Percentiles rank a stretch among this genome's conserved stretches.
Conservation (phyloP, 2,329 filamentous ascomycete genomes). For the Colletotrichum higginsianum region DNA sequence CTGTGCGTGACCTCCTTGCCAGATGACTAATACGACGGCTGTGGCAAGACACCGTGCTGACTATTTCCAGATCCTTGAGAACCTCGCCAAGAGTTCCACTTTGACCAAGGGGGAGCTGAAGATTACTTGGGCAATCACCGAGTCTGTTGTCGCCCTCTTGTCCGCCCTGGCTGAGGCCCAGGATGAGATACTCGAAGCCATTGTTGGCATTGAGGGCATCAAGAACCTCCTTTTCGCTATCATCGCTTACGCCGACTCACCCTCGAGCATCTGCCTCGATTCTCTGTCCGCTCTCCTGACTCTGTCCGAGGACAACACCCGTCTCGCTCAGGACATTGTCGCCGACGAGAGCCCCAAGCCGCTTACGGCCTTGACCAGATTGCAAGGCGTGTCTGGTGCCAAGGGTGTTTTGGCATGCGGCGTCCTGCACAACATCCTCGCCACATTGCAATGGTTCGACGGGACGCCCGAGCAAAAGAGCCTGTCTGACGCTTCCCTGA, state of each 20-base stretch:
- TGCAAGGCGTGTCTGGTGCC: constrained; percentile 63
- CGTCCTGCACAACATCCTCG: constrained; percentile 74
- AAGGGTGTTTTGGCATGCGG: constrained; percentile 71
- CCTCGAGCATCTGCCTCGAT: constrained; percentile 59
- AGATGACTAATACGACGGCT: constrained; percentile 3
- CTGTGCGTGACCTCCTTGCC: constrained; percentile 56
- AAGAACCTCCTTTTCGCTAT: constrained; percentile 70
- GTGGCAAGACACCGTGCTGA: constrained; percentile 32
- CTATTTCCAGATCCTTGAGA: constrained; percentile 57
- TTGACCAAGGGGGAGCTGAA: constrained; percentile 67
- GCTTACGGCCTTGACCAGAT: constrained; percentile 64
- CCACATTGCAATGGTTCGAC: constrained; percentile 67
- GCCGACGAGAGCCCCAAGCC: constrained; percentile 62
- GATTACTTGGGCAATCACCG: constrained; percentile 68
- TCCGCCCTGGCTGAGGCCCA: constrained; percentile 70
- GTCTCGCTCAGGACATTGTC: constrained; percentile 67
- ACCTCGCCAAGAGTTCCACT: constrained; percentile 58
- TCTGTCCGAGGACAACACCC: constrained; percentile 72
- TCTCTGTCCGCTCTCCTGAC: constrained; percentile 69
- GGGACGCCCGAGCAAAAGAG: constrained; percentile 63
- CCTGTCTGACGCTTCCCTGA: constrained; percentile 65
- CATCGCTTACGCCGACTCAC: constrained; percentile 60
- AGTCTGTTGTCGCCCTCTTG: constrained; percentile 68
- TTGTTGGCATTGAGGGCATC: constrained; percentile 65
- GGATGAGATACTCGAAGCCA: constrained; percentile 71